phyloP scores from a whole-genome alignment of 2,329 filamentous ascomycete species.

The Colletotrichum karsti region DNA sequence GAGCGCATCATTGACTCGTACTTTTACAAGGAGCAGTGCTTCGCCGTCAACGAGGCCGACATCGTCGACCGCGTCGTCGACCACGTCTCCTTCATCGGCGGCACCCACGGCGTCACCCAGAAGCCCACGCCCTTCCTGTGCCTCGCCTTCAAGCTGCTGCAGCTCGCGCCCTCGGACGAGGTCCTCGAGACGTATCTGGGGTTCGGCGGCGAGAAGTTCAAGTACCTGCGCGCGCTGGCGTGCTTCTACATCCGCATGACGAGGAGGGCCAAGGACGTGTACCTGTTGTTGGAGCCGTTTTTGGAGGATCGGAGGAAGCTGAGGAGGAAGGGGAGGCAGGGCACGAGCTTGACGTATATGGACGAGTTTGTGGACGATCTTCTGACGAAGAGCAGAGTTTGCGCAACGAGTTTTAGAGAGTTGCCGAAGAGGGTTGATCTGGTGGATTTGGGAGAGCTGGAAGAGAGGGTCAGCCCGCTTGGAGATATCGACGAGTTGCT shows the following conservation, averaged over 20 bases:
- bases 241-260: slow-evolving; percentile 95
- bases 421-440: slow-evolving; percentile 82
- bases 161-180: slow-evolving; percentile 82
- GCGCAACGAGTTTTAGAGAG: slow-evolving; percentile 92
- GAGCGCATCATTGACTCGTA: slow-evolving; percentile 96
- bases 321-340: slow-evolving; percentile 76
- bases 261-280: slow-evolving; percentile 83
- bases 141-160: slow-evolving; percentile 91
- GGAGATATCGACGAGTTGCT: slow-evolving; percentile 80
- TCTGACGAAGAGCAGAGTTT: slow-evolving; percentile 87
- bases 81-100: slow-evolving; percentile 83
- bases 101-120: slow-evolving; percentile 85
- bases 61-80: slow-evolving; percentile 91
- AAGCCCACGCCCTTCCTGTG: slow-evolving; percentile 94
- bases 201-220: slow-evolving; percentile 79
- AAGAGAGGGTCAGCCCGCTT: slow-evolving; percentile 84
- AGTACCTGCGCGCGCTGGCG: slow-evolving; percentile 88
- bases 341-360: slow-evolving; percentile 80
- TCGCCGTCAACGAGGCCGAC: slow-evolving; percentile 86
- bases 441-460: slow-evolving; percentile 89
- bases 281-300: slow-evolving; percentile 81
- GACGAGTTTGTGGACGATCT: slow-evolving; percentile 96
- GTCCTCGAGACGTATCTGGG: slow-evolving; percentile 83
- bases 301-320: slow-evolving; percentile 86
- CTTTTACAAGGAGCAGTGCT: slow-evolving; percentile 99